phyloP scores from a whole-genome alignment of 345 rosid species.

The Linum tenue region DNA sequence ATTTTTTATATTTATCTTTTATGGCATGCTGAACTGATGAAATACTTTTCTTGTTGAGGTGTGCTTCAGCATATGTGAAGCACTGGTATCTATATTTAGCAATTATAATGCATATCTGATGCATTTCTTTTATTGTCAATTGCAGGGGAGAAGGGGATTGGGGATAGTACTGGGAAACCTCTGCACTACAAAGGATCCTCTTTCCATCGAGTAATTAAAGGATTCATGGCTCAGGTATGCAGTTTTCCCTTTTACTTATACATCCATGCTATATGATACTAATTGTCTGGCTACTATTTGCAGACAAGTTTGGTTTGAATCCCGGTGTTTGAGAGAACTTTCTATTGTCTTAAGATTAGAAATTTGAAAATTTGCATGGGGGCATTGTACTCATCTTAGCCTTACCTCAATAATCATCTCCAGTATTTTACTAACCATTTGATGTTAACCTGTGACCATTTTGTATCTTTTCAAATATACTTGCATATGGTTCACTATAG shows the following conservation, averaged over 20 bases:
- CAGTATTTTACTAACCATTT: too few species aligned
- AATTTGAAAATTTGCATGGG: too few species aligned
- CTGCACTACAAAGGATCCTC: constrained; percentile 72
- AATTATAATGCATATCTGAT: constrained; percentile 7
- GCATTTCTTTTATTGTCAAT: constrained; percentile 9
- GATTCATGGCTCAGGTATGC: constrained; percentile 96
- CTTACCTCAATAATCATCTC: too few species aligned
- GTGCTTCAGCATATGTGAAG: not conserved
- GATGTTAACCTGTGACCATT: too few species aligned
- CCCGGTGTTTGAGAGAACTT: too few species aligned
- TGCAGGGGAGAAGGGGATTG: constrained; percentile 85
- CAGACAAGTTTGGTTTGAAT: too few species aligned
- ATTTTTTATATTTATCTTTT: not conserved
- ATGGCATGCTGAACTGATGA: too few species aligned
- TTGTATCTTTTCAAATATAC: too few species aligned
- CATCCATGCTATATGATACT: constrained; percentile 1
- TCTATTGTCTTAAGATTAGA: too few species aligned
- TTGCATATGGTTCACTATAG: not conserved
- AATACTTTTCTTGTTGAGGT: not conserved
- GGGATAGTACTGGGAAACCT: constrained; percentile 72
- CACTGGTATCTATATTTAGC: not conserved
- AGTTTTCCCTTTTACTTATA: constrained; percentile 5
- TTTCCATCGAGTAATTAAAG: constrained; percentile 85
- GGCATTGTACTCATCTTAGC: too few species aligned
- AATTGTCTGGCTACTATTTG: not conserved